Conservation (phyloP, 768 basidiomycete species). For the Leccinum longicurvipes region DNA sequence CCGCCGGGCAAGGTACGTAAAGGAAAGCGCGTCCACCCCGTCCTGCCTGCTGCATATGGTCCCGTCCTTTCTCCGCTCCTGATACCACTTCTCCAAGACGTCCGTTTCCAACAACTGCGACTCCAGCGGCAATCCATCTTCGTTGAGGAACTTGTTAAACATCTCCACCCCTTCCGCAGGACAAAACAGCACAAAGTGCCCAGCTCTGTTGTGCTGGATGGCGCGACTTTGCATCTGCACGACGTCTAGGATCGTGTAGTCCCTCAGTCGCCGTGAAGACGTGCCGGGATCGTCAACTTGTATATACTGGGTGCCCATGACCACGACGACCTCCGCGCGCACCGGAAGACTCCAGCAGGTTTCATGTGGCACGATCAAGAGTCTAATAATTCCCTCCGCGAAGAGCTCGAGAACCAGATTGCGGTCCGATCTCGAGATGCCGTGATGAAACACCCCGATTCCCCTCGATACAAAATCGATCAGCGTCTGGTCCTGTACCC, state of each 20-base stretch:
- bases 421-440: slow-evolving; percentile 63
- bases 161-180: slow-evolving; percentile 82
- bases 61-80: slow-evolving; percentile 35
- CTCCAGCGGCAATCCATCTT: slow-evolving; percentile 85
- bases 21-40: slow-evolving; percentile 71
- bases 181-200: slow-evolving; percentile 84
- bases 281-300: slow-evolving; percentile 40
- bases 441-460: slow-evolving; percentile 83
- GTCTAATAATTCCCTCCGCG: slow-evolving; percentile 71
- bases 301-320: slow-evolving; percentile 90
- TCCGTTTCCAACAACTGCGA: slow-evolving; percentile 61
- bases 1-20: slow-evolving; percentile 75
- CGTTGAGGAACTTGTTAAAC: slow-evolving; percentile 74
- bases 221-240: slow-evolving; percentile 92
- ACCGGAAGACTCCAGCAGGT: slow-evolving; percentile 89
- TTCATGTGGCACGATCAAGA: slow-evolving; percentile 80
- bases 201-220: slow-evolving; percentile 54
- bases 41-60: slow-evolving; percentile 56
- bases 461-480: slow-evolving; percentile 78
- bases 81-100: slow-evolving; percentile 48
- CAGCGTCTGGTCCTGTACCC: slow-evolving; percentile 61
- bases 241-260: slow-evolving; percentile 79
- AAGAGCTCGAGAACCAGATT: slow-evolving; percentile 77
- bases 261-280: slow-evolving; percentile 64
- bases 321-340: slow-evolving; percentile 74